A percentile compares a stretch with the other conserved stretches of the same genome.
Evolutionary conservation across 2,329 filamentous ascomycete species (phyloP).

Genomic region (Alternaria arborescens): DNA sequence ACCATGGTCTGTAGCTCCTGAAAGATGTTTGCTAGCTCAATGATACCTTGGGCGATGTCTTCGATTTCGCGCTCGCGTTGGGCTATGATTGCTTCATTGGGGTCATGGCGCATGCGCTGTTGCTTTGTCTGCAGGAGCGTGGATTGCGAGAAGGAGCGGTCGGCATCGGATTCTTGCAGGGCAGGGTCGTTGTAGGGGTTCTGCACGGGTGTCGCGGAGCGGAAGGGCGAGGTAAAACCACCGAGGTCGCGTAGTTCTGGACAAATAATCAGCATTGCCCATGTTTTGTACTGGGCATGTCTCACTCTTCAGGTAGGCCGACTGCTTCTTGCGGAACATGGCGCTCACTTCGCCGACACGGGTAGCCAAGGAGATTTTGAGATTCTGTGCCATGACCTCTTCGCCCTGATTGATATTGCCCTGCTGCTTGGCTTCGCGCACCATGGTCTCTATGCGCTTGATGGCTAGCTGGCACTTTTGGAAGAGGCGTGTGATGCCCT

Average conservation of each 20-base stretch:
- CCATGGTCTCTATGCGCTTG: conserved; percentile 85
- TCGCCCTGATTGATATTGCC: conserved; percentile 81
- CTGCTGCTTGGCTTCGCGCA: conserved; percentile 77
- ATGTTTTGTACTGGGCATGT: conserved; percentile 23
- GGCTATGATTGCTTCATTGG: conserved; percentile 78
- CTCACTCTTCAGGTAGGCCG: conserved; percentile 91
- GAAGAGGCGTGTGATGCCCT: conserved; percentile 87
- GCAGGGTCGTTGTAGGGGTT: conserved; percentile 84
- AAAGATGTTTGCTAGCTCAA: conserved; percentile 95
- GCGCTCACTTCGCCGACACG: conserved; percentile 92
- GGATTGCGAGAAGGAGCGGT: conserved; percentile 89
- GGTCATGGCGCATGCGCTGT: conserved; percentile 67
- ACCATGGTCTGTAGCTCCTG: conserved; percentile 94
- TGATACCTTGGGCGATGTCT: conserved; percentile 97
- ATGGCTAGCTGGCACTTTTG: conserved; percentile 91
- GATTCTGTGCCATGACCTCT: conserved; percentile 94
- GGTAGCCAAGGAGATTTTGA: conserved; percentile 88
- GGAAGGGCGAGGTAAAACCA: conserved; percentile 60
- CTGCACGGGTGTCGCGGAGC: conserved; percentile 54
- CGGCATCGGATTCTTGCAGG: conserved; percentile 85
- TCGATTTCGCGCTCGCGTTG: conserved; percentile 97
- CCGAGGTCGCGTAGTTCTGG: conserved; percentile 56
- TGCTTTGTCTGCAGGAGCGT: conserved; percentile 82
- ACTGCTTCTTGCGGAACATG: conserved; percentile 95
- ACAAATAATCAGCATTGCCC: conserved; percentile 20